A percentile compares a stretch with the other conserved stretches of the same genome.
These are phyloP conservation scores for Dryas drummondii DNA, from an alignment of 306 rosid genomes.

Conservation along the genomic window DNA sequence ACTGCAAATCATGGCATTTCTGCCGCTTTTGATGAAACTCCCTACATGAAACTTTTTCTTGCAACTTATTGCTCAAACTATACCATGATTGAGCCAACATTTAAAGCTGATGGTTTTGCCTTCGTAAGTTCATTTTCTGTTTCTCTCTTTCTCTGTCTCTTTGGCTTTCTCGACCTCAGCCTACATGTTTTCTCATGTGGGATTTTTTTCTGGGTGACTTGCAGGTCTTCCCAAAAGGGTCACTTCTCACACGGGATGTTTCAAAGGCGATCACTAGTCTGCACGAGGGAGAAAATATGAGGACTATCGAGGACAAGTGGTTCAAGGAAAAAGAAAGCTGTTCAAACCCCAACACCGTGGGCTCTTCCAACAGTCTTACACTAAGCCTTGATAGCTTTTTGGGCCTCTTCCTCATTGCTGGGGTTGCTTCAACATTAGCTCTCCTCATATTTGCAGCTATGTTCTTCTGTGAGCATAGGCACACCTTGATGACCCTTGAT, in stretches of 20 bases:
- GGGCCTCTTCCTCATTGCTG: conserved; percentile 54
- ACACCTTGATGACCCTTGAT: conserved; percentile 11
- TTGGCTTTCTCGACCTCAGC: not conserved
- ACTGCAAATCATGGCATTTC: conserved; percentile 48
- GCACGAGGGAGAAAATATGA: conserved; percentile 50
- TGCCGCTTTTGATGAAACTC: conserved; percentile 58
- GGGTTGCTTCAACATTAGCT: conserved; percentile 32
- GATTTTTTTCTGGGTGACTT: not conserved
- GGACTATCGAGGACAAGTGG: conserved; percentile 47
- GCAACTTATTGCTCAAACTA: conserved; percentile 45
- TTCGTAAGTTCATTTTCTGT: conserved; percentile 44
- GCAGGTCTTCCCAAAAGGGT: conserved; percentile 1
- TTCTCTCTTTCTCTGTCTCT: not conserved
- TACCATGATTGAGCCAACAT: conserved; percentile 45
- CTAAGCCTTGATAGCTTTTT: conserved; percentile 49
- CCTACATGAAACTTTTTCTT: conserved; percentile 43
- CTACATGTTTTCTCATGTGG: not conserved
- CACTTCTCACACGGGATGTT: conserved; percentile 3
- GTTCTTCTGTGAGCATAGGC: conserved; percentile 38
- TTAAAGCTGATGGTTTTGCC: conserved; percentile 56
- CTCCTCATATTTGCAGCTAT: conserved; percentile 23
- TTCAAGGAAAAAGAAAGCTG: conserved; percentile 22
- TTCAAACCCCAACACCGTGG: conserved; percentile 16
- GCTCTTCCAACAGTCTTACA: conserved; percentile 38
- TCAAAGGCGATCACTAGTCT: conserved; percentile 6